Conservation (phyloP, 495 filamentous ascomycete species). For the Amniculicola lignicola region DNA sequence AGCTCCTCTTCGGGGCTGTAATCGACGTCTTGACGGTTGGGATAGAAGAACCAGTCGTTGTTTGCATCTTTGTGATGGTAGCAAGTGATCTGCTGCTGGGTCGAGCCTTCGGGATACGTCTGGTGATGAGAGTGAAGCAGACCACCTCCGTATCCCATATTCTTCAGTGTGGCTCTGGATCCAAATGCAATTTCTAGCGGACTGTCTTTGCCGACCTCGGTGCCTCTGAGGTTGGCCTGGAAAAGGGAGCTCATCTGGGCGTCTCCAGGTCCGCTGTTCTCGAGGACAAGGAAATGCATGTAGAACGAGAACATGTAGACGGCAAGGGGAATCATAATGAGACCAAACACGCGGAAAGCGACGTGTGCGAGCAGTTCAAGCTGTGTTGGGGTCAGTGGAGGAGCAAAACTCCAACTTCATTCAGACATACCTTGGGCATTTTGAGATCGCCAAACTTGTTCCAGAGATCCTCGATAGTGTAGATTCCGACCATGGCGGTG, state of each 20-base stretch:
- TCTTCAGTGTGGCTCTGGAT: slow-evolving; percentile 90
- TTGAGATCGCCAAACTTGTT: slow-evolving; percentile 93
- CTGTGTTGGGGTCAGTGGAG: slow-evolving; percentile 47
- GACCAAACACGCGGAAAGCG: slow-evolving; percentile 72
- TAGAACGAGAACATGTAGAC: slow-evolving; percentile 96
- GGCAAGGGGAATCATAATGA: slow-evolving; percentile 80
- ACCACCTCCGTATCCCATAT: slow-evolving; percentile 98
- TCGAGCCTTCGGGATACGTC: slow-evolving; percentile 90
- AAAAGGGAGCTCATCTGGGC: slow-evolving; percentile 99
- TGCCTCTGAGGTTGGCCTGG: slow-evolving; percentile 91
- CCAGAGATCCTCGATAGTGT: slow-evolving; percentile 96
- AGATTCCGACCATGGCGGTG: slow-evolving; percentile 90
- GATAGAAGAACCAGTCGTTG: slow-evolving; percentile 99
- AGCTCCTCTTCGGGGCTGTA: slow-evolving; percentile 66
- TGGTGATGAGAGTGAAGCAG: slow-evolving; percentile 97
- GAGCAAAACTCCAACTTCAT: slow-evolving; percentile 36
- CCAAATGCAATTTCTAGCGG: slow-evolving; percentile 87
- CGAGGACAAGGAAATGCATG: slow-evolving; percentile 85
- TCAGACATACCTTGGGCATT: slow-evolving; percentile 71
- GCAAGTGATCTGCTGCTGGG: slow-evolving; percentile 95
- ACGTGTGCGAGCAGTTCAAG: slow-evolving; percentile 72
- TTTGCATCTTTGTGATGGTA: slow-evolving; percentile 99
- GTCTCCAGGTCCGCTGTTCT: slow-evolving; percentile 93
- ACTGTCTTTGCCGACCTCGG: slow-evolving; percentile 88
- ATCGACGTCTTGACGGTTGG: slow-evolving; percentile 72